A percentile compares a stretch with the other conserved stretches of the same genome.
phyloP scores from a whole-genome alignment of 2,329 filamentous ascomycete genomes.

The Phialophora expanda region DNA sequence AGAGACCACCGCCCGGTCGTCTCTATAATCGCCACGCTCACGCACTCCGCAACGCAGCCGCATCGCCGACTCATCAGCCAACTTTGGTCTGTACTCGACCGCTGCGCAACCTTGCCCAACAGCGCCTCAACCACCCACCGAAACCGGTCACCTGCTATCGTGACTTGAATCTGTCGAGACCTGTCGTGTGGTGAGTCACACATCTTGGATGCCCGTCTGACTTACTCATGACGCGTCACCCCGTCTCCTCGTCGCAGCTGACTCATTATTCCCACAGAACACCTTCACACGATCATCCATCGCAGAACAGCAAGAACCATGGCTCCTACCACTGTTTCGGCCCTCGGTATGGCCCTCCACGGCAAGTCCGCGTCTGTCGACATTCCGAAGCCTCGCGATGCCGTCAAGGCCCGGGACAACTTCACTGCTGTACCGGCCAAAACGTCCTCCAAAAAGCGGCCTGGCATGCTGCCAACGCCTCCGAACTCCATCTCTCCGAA shows the following conservation, averaged over 20 bases:
- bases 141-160: conserved; percentile 19
- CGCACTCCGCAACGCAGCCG: conserved; percentile 20
- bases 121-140: conserved; percentile 13
- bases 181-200: conserved; percentile 35
- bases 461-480: conserved; percentile 74
- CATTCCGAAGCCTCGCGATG: conserved; percentile 53
- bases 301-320: conserved; percentile 45
- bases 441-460: conserved; percentile 36
- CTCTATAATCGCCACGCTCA: conserved; percentile 30
- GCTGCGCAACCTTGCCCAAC: conserved; percentile 28
- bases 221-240: conserved; percentile 21
- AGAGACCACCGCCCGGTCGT: conserved; percentile 38
- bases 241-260: conserved; percentile 24
- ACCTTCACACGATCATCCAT: conserved; percentile 29
- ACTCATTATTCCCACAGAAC: conserved; percentile 33
- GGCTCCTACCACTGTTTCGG: conserved; percentile 52
- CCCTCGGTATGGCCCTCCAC: conserved; percentile 57
- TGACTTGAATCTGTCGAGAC: conserved; percentile 21
- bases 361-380: conserved; percentile 57
- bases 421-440: conserved; percentile 43
- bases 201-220: conserved; percentile 9
- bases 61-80: conserved; percentile 22
- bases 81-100: conserved; percentile 24
- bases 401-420: conserved; percentile 45
- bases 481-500: conserved; percentile 94